Percentiles rank a stretch among this genome's conserved stretches.
Evolutionary conservation across 2,329 filamentous ascomycete genomes (phyloP).

Genomic region (Verticillium zaregamsianum): DNA sequence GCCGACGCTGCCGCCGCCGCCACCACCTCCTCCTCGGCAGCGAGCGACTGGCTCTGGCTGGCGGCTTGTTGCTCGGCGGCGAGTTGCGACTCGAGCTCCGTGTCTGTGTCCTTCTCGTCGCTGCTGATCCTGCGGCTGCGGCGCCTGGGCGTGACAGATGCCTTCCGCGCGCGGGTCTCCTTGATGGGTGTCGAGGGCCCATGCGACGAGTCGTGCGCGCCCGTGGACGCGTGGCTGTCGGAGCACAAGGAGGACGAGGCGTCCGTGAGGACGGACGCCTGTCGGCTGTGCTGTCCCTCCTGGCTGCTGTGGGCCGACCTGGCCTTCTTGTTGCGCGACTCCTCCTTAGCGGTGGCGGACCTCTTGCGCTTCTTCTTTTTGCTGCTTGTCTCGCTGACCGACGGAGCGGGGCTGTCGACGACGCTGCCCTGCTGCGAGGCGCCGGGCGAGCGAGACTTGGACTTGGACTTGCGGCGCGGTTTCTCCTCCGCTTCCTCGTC

Average conservation of each 20-base stretch:
- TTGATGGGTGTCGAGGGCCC: not conserved
- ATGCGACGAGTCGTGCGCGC: not conserved
- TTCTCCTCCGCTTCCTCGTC: conserved; percentile 10
- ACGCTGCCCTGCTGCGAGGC: not conserved
- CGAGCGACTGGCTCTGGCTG: conserved; percentile 24
- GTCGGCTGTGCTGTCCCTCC: conserved; percentile 15
- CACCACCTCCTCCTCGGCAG: conserved; percentile 12
- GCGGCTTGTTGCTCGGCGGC: conserved; percentile 35
- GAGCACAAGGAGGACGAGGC: not conserved
- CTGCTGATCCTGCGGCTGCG: not conserved
- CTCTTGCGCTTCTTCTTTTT: conserved; percentile 25
- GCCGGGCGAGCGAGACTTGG: conserved; percentile 8
- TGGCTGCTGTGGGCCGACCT: conserved; percentile 9
- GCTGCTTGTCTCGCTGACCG: conserved; percentile 7
- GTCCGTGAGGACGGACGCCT: not conserved
- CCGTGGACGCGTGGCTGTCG: not conserved
- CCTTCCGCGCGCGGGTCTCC: not conserved
- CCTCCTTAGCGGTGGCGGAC: conserved; percentile 15
- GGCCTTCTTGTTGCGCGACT: conserved; percentile 20
- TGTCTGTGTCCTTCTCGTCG: conserved; percentile 27
- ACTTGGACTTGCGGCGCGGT: conserved; percentile 2
- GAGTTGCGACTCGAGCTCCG: conserved; percentile 37
- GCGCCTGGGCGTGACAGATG: not conserved
- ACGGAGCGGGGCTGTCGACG: conserved; percentile 1
- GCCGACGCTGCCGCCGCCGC: not conserved